Base-by-base conservation (phyloP, 2,329 filamentous ascomycete species). In the Pseudogymnoascus sp. region DNA sequence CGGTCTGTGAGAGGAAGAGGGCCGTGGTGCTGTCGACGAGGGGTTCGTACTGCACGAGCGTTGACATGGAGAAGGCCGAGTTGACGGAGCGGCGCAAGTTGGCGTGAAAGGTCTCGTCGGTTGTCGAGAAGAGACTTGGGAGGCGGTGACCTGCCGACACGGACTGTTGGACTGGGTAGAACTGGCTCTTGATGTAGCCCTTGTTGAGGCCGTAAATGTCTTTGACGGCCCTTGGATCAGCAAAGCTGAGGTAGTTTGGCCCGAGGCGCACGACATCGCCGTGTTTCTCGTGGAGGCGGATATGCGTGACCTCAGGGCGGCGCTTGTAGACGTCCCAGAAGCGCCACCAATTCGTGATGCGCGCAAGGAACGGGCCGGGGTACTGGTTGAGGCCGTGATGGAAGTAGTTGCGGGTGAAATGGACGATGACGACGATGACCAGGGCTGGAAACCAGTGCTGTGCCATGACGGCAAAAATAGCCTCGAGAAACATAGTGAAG, bases 151-250 rank as follows among this genome's bases (percentile, higher is more conserved):
- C 90, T 65, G 88, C 84, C 19, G 85, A 81, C 1, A 90, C 82
- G 0, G 88, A 85, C 73, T 90, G 85, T 71, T 92, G 90, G 2
- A 92, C 88, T 0, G 88, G 83, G 70, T 93, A 93, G 72, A 93
- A 93, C 66, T 90, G 86, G 31, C 88, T 89, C 83, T 94, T 94
- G 58, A 83, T 76, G 68, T 91, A 89, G 0, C 89, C 89, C 74
- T 92, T 92, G 72, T 92, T 93, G 45, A 93, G 74, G 0, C 90
- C 90, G 72, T 94, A 95, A 49, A 94, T 92, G 10, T 78, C 77
- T 74, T 89, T 90, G 67, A 93, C 78, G 0, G 89, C 88, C 63
- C 82, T 83, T 0, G 90, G 89, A 66, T 91, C 83, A 2, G 87
- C 82, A 69, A 94, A 91, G 0, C 88, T 91, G 1, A 94, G 74